Evolutionary conservation across 2,329 filamentous ascomycete genomes (phyloP), one percentile per base, ranked within the genome.

Genomic region (Acarospora socialis): DNA sequence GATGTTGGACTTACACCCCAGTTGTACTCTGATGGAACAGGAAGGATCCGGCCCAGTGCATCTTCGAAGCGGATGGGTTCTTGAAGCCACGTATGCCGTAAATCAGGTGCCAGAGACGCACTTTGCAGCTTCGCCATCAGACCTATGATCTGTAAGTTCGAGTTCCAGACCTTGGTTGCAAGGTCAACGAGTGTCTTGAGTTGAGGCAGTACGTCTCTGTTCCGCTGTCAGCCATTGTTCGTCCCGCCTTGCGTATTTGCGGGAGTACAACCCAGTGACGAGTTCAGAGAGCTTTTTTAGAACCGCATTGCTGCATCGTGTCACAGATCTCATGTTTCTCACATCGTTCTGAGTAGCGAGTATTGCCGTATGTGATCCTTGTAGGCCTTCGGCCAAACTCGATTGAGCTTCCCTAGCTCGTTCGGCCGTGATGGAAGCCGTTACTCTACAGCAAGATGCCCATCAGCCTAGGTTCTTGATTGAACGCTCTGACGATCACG

Each of bases 21-120:
- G 12, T 33, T 31, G 9, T 41, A 41, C 25, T 39, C 38, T 8
- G 36, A 36, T 7, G 36, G 33, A 4, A 41, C 10, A 5, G 33
- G 29, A 5, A 41, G 21, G 20, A 30, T 14, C 17, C 28, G 22
- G 8, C 30, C 33, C 9, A 41, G 20, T 12, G 36, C 26, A 16
- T 39, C 33, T 20, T 41, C 36, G 9, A 41, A 31, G 21, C n/a
- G 23, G 17, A 41, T 13, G 7, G 33, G 30, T 2, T 22, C 6
- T 23, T 41, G 36, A 16, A 32, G 25, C 36, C 33, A 41, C 12
- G 36, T 36, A 4, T 30, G 12, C 4, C 15, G 24, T 4, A 28
- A 17, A 13, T 31, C 27, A 7, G 28, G 26, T 10, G n/a, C 8
- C 4, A 10, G 3, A 7, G 10, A 18, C 2, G 19, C 15, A 4